Evolutionary conservation across 495 filamentous ascomycete genomes (phyloP).

Genomic region (Daldinia concentrica): DNA sequence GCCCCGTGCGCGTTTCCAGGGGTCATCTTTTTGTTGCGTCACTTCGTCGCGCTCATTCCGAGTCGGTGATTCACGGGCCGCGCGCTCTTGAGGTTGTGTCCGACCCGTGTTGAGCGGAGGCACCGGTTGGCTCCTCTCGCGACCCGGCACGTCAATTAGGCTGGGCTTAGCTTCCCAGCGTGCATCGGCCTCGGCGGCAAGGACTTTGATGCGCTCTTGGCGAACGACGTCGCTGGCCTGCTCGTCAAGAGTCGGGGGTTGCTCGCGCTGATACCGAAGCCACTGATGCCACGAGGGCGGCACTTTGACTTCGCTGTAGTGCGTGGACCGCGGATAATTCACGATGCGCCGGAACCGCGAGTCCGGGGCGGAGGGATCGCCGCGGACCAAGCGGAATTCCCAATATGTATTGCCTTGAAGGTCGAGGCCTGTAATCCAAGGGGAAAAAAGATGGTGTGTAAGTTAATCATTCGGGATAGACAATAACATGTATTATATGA

Average conservation of each 20-base stretch:
- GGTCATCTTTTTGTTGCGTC: constrained; percentile 56
- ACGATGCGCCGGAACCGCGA: constrained; percentile 69
- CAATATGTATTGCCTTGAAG: constrained; percentile 92
- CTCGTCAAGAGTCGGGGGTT: constrained; percentile 78
- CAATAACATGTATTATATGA: background rate
- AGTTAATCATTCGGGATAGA: constrained; percentile 14
- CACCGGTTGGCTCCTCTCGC: constrained; percentile 25
- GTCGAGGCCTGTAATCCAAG: constrained; percentile 71
- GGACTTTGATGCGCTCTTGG: constrained; percentile 72
- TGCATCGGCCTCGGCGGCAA: constrained; percentile 83
- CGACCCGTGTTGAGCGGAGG: constrained; percentile 19
- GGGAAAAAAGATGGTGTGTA: background rate
- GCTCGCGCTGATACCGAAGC: constrained; percentile 81
- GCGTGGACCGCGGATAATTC: constrained; percentile 66
- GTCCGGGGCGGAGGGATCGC: constrained; percentile 57
- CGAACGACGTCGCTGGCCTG: constrained; percentile 75
- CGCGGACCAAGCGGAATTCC: constrained; percentile 79
- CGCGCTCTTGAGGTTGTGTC: constrained; percentile 24
- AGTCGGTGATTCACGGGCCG: constrained; percentile 32
- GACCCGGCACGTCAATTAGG: constrained; percentile 42
- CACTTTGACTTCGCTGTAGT: constrained; percentile 70
- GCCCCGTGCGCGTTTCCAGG: constrained; percentile 66
- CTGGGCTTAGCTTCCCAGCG: constrained; percentile 81
- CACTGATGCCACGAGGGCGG: constrained; percentile 94
- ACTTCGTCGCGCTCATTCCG: constrained; percentile 42